Evolutionary conservation across 345 rosid species (phyloP).

Genomic region (Salix dunnii): DNA sequence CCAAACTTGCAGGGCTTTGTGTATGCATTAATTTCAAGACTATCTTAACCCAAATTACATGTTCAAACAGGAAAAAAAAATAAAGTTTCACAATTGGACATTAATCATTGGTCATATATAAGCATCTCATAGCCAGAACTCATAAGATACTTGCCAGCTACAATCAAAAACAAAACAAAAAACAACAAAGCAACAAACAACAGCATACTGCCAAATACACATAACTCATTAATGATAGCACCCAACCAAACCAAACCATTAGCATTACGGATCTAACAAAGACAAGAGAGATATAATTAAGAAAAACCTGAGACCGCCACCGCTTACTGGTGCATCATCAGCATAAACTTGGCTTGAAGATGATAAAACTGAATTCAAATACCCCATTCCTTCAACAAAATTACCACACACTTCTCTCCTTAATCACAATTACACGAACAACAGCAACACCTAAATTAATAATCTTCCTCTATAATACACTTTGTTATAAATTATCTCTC

Average conservation of each 20-base stretch:
- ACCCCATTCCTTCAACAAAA: constrained; percentile 49
- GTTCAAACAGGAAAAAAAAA: background rate
- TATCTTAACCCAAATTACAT: background rate
- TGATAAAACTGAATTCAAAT: constrained; percentile 71
- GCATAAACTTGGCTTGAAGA: constrained; percentile 71
- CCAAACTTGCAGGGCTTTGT: background rate
- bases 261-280: constrained; percentile 9
- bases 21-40: background rate
- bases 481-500: background rate
- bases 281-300: background rate
- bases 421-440: constrained; percentile 26
- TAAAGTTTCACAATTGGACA: background rate
- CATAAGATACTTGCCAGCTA: background rate
- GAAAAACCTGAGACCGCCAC: constrained; percentile 89
- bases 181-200: background rate
- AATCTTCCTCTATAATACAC: background rate
- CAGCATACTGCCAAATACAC: background rate
- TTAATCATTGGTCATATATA: background rate
- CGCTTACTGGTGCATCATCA: constrained; percentile 77
- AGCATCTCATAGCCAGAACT: background rate
- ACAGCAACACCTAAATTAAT: background rate
- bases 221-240: background rate
- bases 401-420: constrained; percentile 6
- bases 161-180: background rate
- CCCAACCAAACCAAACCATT: background rate